Conservation (phyloP, 2,329 filamentous ascomycete species). For the Trichoderma atroviride region DNA sequence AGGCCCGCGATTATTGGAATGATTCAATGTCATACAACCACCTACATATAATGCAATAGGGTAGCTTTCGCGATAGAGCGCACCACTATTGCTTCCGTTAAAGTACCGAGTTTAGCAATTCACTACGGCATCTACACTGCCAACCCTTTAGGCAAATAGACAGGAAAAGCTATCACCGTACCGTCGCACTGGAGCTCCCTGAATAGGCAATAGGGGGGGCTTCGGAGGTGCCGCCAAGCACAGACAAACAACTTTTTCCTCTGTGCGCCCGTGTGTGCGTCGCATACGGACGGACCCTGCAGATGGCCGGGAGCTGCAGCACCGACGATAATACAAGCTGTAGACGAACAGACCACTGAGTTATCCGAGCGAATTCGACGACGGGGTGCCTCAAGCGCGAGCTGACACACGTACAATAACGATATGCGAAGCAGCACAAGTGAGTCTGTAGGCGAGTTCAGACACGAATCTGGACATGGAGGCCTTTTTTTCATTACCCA, state of each 20-base stretch:
- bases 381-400: not conserved
- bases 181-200: not conserved
- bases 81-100: not conserved
- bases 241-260: not conserved
- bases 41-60: too few relatives aligned
- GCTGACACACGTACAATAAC: not conserved
- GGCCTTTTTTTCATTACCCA: not conserved
- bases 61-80: too few relatives aligned
- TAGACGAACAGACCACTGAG: constrained; percentile 14
- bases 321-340: not conserved
- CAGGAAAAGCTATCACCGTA: not conserved
- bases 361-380: constrained; percentile 9
- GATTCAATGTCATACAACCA: too few relatives aligned
- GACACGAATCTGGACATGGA: not conserved
- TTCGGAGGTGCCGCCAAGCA: constrained; percentile 14
- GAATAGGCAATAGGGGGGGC: not conserved
- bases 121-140: not conserved
- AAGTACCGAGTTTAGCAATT: not conserved
- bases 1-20: too few relatives aligned
- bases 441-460: not conserved
- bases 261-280: not conserved
- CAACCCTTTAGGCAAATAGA: not conserved
- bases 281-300: not conserved
- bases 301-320: not conserved
- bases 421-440: not conserved